Evolutionary conservation across 192 early-diverging fungal genomes (phyloP), one percentile per base, ranked within the genome.

Genomic region (Entomortierella beljakovae): DNA sequence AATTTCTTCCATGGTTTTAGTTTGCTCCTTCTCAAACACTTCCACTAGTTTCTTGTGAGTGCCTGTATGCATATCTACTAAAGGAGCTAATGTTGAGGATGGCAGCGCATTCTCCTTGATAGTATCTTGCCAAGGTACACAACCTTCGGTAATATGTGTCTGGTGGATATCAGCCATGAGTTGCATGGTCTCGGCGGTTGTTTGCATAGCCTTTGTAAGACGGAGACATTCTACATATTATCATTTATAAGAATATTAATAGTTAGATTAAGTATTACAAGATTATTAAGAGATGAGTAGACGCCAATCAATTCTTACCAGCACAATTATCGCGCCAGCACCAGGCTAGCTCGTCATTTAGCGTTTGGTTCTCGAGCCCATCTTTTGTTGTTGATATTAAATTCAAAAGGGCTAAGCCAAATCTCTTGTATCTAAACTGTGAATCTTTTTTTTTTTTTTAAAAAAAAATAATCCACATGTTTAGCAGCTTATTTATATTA

Each of bases 281-380:
- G n/a, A n/a, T n/a, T n/a, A n/a, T n/a, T n/a, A n/a, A n/a, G n/a
- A n/a, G n/a, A n/a, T 49, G 15, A 29, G 25, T 6, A 35, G 32
- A 38, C n/a, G n/a, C n/a, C n/a, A n/a, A n/a, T n/a, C n/a, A n/a
- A n/a, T n/a, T 13, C 25, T 42, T 71, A 83, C 82, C 76, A 43
- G 26, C 37, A 67, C 82, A 83, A 22, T 75, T 80, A 31, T 83
- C 82, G 25, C 82, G 68, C 82, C 82, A 83, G 56, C 82, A 83
- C 82, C 82, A 83, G 20, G 82, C 76, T 23, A 80, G 59, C 38
- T 76, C 75, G 29, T 80, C 82, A 32, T 83, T 83, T 16, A 68
- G 49, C 13, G 62, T 71, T 49, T 70, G 68, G 31, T 71, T 68
- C 61, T 73, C 77, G 1, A 61, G 52, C 1, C 77, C 71, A 38